Percentiles rank a stretch among this genome's conserved stretches.
Evolutionary conservation across 345 rosid genomes (phyloP).

Genomic region (Fremontodendron californicum): DNA sequence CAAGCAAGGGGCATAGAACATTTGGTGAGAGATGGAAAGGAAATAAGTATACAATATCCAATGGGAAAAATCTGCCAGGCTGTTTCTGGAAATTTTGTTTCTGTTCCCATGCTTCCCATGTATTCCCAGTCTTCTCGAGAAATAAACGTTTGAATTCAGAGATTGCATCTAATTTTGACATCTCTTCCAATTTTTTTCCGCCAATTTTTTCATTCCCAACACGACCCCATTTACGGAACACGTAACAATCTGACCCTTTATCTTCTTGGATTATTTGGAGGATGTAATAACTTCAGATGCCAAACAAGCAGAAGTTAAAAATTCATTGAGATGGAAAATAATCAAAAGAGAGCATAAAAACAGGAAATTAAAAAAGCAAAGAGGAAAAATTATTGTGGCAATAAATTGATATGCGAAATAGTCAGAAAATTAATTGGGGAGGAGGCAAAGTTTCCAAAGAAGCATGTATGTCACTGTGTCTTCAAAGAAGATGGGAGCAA

Average conservation of each 20-base stretch:
- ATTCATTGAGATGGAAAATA: neutral
- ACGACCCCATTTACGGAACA: slow-evolving; percentile 96
- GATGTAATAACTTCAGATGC: slow-evolving; percentile 62
- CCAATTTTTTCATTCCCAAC: slow-evolving; percentile 90
- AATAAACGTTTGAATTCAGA: slow-evolving; percentile 58
- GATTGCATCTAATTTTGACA: slow-evolving; percentile 79
- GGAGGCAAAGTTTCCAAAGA: neutral
- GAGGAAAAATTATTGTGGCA: too few relatives aligned
- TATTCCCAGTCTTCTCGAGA: slow-evolving; percentile 90
- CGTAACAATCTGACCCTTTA: slow-evolving; percentile 66
- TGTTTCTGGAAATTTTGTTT: slow-evolving; percentile 71
- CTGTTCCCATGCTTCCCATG: slow-evolving; percentile 91
- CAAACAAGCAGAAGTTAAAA: slow-evolving; percentile 27
- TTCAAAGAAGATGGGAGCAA: neutral
- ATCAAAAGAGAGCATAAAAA: neutral
- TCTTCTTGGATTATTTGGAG: slow-evolving; percentile 94
- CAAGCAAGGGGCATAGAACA: neutral
- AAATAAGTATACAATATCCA: slow-evolving; percentile 68
- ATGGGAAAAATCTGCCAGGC: slow-evolving; percentile 83
- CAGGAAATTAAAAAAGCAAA: slow-evolving; percentile 4
- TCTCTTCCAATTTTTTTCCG: slow-evolving; percentile 62
- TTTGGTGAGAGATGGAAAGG: neutral
- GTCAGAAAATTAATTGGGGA: neutral
- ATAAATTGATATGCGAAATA: neutral
- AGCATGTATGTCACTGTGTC: neutral